Evolutionary conservation across 306 rosid genomes (phyloP).

Genomic region (Hippophae gyantsensis): DNA sequence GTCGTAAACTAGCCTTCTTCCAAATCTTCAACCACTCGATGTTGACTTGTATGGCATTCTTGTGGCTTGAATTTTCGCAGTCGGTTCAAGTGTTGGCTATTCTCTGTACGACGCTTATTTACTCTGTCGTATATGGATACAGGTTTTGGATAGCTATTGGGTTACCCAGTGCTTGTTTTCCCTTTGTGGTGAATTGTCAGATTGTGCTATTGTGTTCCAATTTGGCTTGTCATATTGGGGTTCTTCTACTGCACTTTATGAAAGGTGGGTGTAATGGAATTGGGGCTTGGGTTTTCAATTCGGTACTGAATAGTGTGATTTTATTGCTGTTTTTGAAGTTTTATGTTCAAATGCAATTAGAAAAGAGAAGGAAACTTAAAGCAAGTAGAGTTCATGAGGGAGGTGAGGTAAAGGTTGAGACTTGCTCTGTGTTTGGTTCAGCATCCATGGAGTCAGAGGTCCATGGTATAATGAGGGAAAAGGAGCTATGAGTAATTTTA

Average conservation of each 20-base stretch:
- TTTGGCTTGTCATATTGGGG: constrained; percentile 62
- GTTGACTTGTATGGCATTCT: constrained; percentile 42
- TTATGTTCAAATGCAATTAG: constrained; percentile 37
- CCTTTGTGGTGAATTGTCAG: constrained; percentile 57
- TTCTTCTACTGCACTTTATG: constrained; percentile 48
- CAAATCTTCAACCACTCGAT: constrained; percentile 73
- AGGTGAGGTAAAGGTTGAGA: background rate
- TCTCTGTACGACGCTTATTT: constrained; percentile 47
- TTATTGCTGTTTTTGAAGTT: constrained; percentile 52
- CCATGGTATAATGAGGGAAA: too few relatives aligned
- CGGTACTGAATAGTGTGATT: constrained; percentile 49
- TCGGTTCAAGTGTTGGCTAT: constrained; percentile 81
- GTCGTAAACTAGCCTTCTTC: constrained; percentile 38
- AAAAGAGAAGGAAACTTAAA: constrained; percentile 1
- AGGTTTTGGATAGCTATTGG: constrained; percentile 68
- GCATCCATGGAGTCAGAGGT: too few relatives aligned
- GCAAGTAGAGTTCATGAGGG: background rate
- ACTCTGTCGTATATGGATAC: constrained; percentile 51
- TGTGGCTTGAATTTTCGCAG: constrained; percentile 85
- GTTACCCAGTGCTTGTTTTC: constrained; percentile 43
- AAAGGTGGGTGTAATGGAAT: constrained; percentile 82
- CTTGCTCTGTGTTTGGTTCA: background rate
- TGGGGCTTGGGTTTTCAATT: constrained; percentile 72
- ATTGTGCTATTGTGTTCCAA: constrained; percentile 51
- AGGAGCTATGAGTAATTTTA: too few relatives aligned